A percentile compares a stretch with the other conserved stretches of the same genome.
Evolutionary conservation across 1,284 basidiomycete genomes (phyloP).

Genomic region (Wallemia ichthyophaga): DNA sequence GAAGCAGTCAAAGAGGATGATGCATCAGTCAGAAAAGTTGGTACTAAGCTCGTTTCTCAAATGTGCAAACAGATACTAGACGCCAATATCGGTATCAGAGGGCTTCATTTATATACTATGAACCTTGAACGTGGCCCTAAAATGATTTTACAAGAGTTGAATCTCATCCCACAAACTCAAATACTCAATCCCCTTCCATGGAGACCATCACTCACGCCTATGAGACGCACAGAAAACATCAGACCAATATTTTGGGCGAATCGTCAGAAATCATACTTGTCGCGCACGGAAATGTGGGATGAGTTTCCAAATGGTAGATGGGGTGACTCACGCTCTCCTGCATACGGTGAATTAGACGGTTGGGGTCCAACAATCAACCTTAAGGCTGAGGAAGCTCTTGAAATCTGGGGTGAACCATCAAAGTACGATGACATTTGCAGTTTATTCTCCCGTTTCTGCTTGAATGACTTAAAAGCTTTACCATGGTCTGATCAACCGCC

Average conservation of each 20-base stretch:
- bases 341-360: slow-evolving; percentile 16
- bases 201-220: slow-evolving; percentile 43
- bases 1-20: slow-evolving; percentile 33
- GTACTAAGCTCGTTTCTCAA: slow-evolving; percentile 9
- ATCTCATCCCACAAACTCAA: background rate
- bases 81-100: slow-evolving; percentile 7
- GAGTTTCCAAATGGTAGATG: slow-evolving; percentile 76
- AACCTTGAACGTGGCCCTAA: background rate
- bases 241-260: slow-evolving; percentile 29
- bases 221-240: slow-evolving; percentile 27
- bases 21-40: slow-evolving; percentile 18
- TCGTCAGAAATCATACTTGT: slow-evolving; percentile 22
- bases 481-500: slow-evolving; percentile 73
- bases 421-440: slow-evolving; percentile 36
- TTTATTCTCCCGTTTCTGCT: slow-evolving; percentile 42
- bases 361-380: slow-evolving; percentile 12
- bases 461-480: slow-evolving; percentile 32
- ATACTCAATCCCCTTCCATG: slow-evolving; percentile 9
- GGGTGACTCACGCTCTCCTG: slow-evolving; percentile 18
- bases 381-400: slow-evolving; percentile 34
- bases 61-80: slow-evolving; percentile 7
- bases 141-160: background rate
- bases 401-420: slow-evolving; percentile 54
- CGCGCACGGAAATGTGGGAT: slow-evolving; percentile 35
- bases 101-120: slow-evolving; percentile 15